Percentiles rank a stretch among this genome's conserved stretches.
Conservation (phyloP, 345 rosid species). For the Bretschneidera sinensis region DNA sequence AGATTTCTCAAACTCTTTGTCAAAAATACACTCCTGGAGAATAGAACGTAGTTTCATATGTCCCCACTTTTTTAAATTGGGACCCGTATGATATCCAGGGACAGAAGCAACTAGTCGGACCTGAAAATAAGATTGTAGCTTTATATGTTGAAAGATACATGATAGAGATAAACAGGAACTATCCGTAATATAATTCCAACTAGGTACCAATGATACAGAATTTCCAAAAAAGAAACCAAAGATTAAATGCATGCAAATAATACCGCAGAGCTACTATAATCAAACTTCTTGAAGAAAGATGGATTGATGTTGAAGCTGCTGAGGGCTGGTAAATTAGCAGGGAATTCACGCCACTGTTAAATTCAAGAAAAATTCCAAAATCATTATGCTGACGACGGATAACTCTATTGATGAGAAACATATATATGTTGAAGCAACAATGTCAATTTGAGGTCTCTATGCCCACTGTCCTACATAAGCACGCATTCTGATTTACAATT, state of each 20-base stretch:
- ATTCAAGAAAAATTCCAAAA: slow-evolving; percentile 2
- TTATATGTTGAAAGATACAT: too few species aligned
- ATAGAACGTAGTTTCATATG: slow-evolving; percentile 76
- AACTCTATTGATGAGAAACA: not conserved
- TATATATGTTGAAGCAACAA: not conserved
- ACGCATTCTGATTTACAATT: too few species aligned
- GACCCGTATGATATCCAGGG: slow-evolving; percentile 89
- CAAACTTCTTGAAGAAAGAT: slow-evolving; percentile 80
- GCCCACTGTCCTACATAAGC: too few species aligned
- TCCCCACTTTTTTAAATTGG: slow-evolving; percentile 79
- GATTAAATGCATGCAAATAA: slow-evolving; percentile 9
- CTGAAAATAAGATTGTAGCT: slow-evolving; percentile 31
- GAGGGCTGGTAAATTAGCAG: slow-evolving; percentile 47
- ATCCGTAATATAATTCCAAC: not conserved
- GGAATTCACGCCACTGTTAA: too few species aligned
- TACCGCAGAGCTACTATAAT: slow-evolving; percentile 65
- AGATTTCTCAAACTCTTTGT: slow-evolving; percentile 65
- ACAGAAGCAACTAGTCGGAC: slow-evolving; percentile 82
- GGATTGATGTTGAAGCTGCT: slow-evolving; percentile 62
- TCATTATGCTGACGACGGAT: not conserved
- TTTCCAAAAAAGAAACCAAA: not conserved
- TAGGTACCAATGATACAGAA: not conserved
- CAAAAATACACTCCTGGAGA: slow-evolving; percentile 74
- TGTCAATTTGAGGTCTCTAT: too few species aligned
- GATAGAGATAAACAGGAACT: not conserved